phyloP scores from a whole-genome alignment of 768 basidiomycete genomes.

The Harrya chromipes region DNA sequence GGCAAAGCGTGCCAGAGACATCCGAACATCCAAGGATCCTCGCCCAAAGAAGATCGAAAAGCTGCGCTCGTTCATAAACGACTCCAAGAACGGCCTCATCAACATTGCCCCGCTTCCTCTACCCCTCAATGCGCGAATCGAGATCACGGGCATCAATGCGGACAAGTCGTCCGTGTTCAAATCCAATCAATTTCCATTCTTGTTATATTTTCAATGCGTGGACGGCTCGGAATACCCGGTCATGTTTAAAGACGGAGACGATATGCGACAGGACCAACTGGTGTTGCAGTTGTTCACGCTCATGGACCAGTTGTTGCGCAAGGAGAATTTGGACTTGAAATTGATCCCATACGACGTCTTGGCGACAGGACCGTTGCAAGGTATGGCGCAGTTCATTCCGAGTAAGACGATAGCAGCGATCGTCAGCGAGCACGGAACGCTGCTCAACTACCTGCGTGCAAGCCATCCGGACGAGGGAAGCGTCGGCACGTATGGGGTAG shows the following conservation, averaged over 20 bases:
- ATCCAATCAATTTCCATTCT: constrained; percentile 89
- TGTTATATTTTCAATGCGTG: constrained; percentile 85
- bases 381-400: constrained; percentile 95
- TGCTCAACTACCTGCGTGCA: constrained; percentile 85
- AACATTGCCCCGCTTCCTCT: constrained; percentile 80
- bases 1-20: constrained; percentile 80
- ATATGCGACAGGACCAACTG: constrained; percentile 97
- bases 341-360: constrained; percentile 90
- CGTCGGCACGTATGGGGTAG: constrained; percentile 92
- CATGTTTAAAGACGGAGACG: constrained; percentile 99
- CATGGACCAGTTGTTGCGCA: constrained; percentile 90
- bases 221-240: constrained; percentile 87
- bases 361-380: constrained; percentile 87
- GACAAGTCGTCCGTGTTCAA: constrained; percentile 97
- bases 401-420: constrained; percentile 96
- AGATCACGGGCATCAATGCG: constrained; percentile 81
- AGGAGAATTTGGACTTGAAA: constrained; percentile 93
- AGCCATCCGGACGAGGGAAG: constrained; percentile 93
- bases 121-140: constrained; percentile 85
- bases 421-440: constrained; percentile 84
- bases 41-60: constrained; percentile 98
- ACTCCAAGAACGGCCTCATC: constrained; percentile 81
- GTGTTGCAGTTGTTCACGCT: constrained; percentile 98
- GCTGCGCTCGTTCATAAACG: constrained; percentile 77
- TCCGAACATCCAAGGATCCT: constrained; percentile 87